Conservation (phyloP, 2,329 filamentous ascomycete genomes). For the Ophiosphaerella narmari region DNA sequence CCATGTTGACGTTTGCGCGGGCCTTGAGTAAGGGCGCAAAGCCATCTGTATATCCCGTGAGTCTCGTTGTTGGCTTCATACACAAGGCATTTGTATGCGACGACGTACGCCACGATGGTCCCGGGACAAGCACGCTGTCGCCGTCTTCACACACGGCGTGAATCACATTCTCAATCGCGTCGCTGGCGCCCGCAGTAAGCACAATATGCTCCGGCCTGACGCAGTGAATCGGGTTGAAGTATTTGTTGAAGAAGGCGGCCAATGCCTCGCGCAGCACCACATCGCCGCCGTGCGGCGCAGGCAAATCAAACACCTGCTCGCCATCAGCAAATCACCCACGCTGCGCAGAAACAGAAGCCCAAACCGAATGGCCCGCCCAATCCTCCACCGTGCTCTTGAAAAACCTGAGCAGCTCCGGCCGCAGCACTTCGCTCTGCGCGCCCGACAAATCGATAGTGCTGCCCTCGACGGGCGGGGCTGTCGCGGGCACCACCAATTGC, state of each 20-base stretch:
- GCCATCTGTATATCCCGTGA: conserved; percentile 18
- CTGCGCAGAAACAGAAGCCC: not conserved
- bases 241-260: conserved; percentile 34
- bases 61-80: too few relatives aligned
- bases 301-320: conserved; percentile 26
- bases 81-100: conserved; percentile 3
- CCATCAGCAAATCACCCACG: not conserved
- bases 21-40: conserved; percentile 23
- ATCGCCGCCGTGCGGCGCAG: conserved; percentile 23
- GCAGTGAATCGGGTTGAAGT: conserved; percentile 32
- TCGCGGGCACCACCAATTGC: too few relatives aligned
- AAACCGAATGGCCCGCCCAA: conserved; percentile 24
- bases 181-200: conserved; percentile 31
- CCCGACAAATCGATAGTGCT: conserved; percentile 28
- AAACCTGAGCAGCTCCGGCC: conserved; percentile 31
- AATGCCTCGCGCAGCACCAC: conserved; percentile 21
- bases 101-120: conserved; percentile 39
- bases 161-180: conserved; percentile 33
- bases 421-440: conserved; percentile 34
- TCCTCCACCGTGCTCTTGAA: conserved; percentile 33
- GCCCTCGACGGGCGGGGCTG: too few relatives aligned
- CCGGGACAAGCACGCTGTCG: conserved; percentile 37
- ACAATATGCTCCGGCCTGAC: conserved; percentile 34
- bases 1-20: conserved; percentile 30
- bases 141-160: conserved; percentile 38